These are phyloP conservation scores for Cryptococcus hybrid DNA, from an alignment of 1,284 basidiomycete genomes.

Conservation along the genomic window DNA sequence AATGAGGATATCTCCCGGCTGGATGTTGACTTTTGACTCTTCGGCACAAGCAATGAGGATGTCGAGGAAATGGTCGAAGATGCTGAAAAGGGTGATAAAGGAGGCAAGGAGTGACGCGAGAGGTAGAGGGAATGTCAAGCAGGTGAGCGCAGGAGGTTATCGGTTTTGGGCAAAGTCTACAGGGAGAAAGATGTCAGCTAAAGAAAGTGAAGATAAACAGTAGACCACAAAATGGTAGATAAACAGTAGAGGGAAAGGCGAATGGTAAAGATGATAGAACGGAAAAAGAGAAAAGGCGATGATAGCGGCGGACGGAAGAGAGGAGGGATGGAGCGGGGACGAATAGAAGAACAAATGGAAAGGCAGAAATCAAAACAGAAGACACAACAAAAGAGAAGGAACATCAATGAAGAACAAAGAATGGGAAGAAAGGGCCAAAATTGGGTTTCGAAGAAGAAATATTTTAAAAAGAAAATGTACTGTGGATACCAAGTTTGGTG, in stretches of 20 bases:
- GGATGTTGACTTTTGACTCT: constrained; percentile 34
- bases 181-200: too few relatives aligned
- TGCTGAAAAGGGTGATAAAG: constrained; percentile 36
- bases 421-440: too few relatives aligned
- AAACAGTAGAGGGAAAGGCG: too few relatives aligned
- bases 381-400: neutral
- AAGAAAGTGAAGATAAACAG: too few relatives aligned
- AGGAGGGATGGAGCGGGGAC: neutral
- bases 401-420: too few relatives aligned
- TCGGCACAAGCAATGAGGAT: constrained; percentile 23
- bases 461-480: constrained; percentile 4
- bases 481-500: constrained; percentile 21
- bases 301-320: neutral
- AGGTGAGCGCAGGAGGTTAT: constrained; percentile 50
- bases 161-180: constrained; percentile 44
- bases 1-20: constrained; percentile 44
- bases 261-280: too few relatives aligned
- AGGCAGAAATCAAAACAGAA: neutral
- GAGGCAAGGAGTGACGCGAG: constrained; percentile 37
- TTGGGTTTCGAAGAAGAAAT: too few relatives aligned
- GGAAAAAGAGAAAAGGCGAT: too few relatives aligned
- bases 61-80: constrained; percentile 29
- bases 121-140: constrained; percentile 46
- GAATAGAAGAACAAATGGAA: neutral
- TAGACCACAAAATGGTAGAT: too few relatives aligned